Percentiles rank a stretch among this genome's conserved stretches.
Evolutionary conservation across 345 rosid genomes (phyloP).

Genomic region (Sonneratia alba): DNA sequence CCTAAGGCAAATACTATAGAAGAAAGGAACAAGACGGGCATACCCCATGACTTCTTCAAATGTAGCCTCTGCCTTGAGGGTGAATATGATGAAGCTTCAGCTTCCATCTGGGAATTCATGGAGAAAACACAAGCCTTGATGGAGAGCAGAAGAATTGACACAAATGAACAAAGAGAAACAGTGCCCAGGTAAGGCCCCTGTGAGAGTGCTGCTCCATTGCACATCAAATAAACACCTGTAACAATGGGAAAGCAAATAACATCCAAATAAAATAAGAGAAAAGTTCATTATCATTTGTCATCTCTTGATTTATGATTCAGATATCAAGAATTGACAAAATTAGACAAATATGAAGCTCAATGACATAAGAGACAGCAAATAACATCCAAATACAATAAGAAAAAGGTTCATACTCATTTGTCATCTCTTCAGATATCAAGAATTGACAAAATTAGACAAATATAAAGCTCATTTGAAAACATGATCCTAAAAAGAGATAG

Average conservation of each 20-base stretch:
- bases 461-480: not conserved
- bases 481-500: not conserved
- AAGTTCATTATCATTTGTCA: not conserved
- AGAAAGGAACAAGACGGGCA: slow-evolving; percentile 92
- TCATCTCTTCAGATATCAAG: not conserved
- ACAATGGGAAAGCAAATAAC: not conserved
- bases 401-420: not conserved
- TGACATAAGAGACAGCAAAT: not conserved
- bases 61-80: slow-evolving; percentile 65
- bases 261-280: not conserved
- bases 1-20: slow-evolving; percentile 93
- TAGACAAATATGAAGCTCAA: not conserved
- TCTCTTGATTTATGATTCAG: not conserved
- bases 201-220: slow-evolving; percentile 68
- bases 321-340: not conserved
- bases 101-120: slow-evolving; percentile 61
- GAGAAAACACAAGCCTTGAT: slow-evolving; percentile 79
- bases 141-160: slow-evolving; percentile 61
- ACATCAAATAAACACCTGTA: slow-evolving; percentile 75
- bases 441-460: not conserved
- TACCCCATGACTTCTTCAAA: slow-evolving; percentile 93
- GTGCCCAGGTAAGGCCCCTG: slow-evolving; percentile 90
- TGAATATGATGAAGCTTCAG: slow-evolving; percentile 45
- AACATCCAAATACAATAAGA: not conserved
- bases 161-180: slow-evolving; percentile 59